A percentile compares a stretch with the other conserved stretches of the same genome.
These are phyloP conservation scores for Chalciporus piperatus DNA, from an alignment of 768 basidiomycete species.

Conservation along the genomic window DNA sequence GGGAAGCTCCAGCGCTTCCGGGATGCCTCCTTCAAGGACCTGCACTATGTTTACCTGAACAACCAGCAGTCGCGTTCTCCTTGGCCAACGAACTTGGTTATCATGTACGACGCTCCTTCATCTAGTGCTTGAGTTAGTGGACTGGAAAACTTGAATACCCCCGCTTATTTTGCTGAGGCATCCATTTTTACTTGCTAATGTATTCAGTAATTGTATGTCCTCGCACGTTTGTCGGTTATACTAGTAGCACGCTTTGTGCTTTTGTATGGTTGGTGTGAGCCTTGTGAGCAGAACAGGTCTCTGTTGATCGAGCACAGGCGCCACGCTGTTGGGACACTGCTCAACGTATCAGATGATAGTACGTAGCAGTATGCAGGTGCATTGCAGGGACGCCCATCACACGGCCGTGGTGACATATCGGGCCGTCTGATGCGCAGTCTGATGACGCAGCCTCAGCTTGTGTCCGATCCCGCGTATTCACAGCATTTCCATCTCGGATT, in stretches of 20 bases:
- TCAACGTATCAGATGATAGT: too few relatives aligned
- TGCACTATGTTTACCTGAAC: constrained; percentile 57
- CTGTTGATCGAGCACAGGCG: too few relatives aligned
- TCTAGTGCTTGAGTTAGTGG: constrained; percentile 14
- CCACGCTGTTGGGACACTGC: too few relatives aligned
- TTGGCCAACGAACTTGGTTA: constrained; percentile 66
- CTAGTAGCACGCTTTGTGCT: neutral
- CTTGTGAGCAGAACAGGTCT: neutral
- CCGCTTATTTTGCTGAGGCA: neutral
- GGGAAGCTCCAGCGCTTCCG: constrained; percentile 61
- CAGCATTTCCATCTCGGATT: too few relatives aligned
- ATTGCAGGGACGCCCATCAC: too few relatives aligned
- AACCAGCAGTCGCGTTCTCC: constrained; percentile 46
- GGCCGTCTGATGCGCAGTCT: too few relatives aligned
- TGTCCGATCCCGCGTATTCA: too few relatives aligned
- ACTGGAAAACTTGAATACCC: neutral
- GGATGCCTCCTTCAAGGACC: constrained; percentile 44
- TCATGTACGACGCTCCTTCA: constrained; percentile 39
- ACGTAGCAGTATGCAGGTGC: too few relatives aligned
- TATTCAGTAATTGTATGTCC: constrained; percentile 4
- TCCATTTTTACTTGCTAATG: constrained; percentile 2
- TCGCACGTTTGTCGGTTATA: neutral
- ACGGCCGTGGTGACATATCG: too few relatives aligned
- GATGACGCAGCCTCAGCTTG: too few relatives aligned
- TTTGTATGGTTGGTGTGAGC: neutral